phyloP scores from a whole-genome alignment of 2,329 filamentous ascomycete species.

The Penicillium glabrum region DNA sequence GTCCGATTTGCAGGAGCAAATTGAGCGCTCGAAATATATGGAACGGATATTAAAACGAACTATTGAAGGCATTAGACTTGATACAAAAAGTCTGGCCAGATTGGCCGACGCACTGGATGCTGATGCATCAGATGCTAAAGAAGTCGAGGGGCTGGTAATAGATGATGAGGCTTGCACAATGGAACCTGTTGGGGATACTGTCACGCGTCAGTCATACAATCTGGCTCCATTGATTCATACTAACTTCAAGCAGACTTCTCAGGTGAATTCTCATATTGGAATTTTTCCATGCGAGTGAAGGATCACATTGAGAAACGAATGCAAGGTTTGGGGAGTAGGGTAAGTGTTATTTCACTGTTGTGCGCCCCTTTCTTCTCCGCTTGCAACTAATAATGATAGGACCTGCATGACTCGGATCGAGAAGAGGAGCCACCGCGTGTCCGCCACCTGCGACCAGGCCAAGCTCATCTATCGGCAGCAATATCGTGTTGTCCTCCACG shows the following conservation, averaged over 20 bases:
- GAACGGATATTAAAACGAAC: conserved; percentile 17
- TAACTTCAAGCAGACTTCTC: conserved; percentile 45
- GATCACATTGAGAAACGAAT: conserved; percentile 49
- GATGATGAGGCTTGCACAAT: conserved; percentile 18
- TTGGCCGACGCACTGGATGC: conserved; percentile 12
- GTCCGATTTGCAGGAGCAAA: conserved; percentile 14
- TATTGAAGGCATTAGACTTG: conserved; percentile 11
- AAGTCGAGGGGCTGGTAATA: conserved; percentile 8
- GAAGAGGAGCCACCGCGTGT: conserved; percentile 46
- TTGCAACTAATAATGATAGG: background rate
- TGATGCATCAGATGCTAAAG: conserved; percentile 9
- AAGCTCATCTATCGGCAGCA: conserved; percentile 38
- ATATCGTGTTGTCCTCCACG: conserved; percentile 48
- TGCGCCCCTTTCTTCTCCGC: no score
- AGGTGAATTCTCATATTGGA: conserved; percentile 56
- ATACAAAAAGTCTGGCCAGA: conserved; percentile 12
- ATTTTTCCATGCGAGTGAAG: conserved; percentile 54
- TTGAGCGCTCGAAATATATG: conserved; percentile 16
- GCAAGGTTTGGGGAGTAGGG: conserved; percentile 3
- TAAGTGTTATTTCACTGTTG: background rate
- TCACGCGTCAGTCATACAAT: conserved; percentile 11
- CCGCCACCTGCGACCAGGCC: conserved; percentile 47
- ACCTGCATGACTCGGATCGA: conserved; percentile 8
- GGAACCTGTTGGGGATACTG: conserved; percentile 13
- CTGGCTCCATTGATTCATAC: background rate